Percentiles rank a stretch among this genome's conserved stretches.
Conservation (phyloP, 805 yeast species). For the Hanseniaspora guilliermondii region DNA sequence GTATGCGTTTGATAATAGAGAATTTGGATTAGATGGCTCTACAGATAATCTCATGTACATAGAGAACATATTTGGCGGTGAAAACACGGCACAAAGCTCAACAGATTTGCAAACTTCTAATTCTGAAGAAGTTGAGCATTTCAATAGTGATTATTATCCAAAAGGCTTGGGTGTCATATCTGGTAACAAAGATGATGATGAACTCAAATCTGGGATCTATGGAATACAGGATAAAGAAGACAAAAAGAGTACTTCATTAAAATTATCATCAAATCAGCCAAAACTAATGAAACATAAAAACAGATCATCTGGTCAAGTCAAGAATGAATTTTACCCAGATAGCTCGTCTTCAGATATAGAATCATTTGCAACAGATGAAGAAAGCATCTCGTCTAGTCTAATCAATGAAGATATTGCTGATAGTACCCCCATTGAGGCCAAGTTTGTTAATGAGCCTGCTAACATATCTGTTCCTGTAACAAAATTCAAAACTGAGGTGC, state of each 20-base stretch:
- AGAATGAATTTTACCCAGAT: slow-evolving; percentile 7
- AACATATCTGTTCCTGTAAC: slow-evolving; percentile 2
- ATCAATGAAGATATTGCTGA: background rate
- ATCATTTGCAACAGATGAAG: background rate
- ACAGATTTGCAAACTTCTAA: background rate
- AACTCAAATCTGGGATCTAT: background rate
- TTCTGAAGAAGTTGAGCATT: background rate
- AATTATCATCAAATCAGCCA: background rate
- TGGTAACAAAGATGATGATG: background rate
- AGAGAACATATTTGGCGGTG: background rate
- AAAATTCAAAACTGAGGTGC: slow-evolving; percentile 20
- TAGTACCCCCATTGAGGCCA: background rate
- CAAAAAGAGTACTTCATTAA: background rate
- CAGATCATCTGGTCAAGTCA: background rate
- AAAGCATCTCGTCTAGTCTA: background rate
- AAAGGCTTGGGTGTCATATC: background rate
- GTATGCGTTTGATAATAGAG: background rate
- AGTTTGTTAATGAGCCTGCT: background rate
- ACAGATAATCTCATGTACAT: no score
- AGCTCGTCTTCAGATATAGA: background rate
- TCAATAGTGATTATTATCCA: background rate
- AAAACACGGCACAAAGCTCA: background rate
- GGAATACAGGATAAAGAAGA: background rate
- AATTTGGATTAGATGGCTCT: background rate
- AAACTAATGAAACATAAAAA: background rate